These are phyloP conservation scores for Fusarium irregulare DNA, from an alignment of 2,329 filamentous ascomycete genomes.

Conservation along the genomic window DNA sequence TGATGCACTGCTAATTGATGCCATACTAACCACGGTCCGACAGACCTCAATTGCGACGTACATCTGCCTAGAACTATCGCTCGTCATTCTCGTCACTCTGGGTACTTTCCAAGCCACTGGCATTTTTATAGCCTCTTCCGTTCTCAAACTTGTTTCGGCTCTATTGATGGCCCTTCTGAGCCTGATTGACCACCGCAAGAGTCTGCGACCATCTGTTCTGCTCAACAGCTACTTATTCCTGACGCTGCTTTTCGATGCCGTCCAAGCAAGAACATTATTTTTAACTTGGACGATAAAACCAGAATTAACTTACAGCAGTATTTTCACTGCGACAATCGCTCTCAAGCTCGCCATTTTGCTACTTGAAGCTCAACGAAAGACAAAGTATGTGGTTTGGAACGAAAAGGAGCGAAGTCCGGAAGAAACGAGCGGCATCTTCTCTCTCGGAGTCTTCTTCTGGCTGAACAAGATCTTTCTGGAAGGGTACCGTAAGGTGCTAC, in stretches of 20 bases:
- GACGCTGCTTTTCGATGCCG: conserved; percentile 57
- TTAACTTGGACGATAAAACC: conserved; percentile 41
- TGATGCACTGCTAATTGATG: neutral
- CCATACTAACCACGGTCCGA: neutral
- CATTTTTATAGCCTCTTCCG: conserved; percentile 44
- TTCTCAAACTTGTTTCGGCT: conserved; percentile 45
- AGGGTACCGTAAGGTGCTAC: conserved; percentile 51
- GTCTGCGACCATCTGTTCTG: conserved; percentile 56
- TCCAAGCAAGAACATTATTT: conserved; percentile 56
- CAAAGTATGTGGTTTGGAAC: conserved; percentile 53
- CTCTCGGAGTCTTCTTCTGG: conserved; percentile 51
- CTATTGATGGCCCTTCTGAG: conserved; percentile 47
- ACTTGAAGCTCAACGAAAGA: conserved; percentile 54
- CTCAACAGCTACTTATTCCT: conserved; percentile 56
- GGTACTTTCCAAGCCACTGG: conserved; percentile 9
- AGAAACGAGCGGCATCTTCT: conserved; percentile 50
- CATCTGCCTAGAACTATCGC: conserved; percentile 48
- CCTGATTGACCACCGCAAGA: conserved; percentile 51
- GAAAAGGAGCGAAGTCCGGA: conserved; percentile 53
- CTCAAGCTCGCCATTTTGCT: conserved; percentile 52
- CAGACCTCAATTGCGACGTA: conserved; percentile 45
- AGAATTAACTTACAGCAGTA: conserved; percentile 36
- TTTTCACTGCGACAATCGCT: conserved; percentile 51
- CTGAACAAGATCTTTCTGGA: conserved; percentile 49
- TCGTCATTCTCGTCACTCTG: conserved; percentile 47